Evolutionary conservation across 1,139 yeast genomes (phyloP).

Genomic region (Kluyveromyces marxianus): DNA sequence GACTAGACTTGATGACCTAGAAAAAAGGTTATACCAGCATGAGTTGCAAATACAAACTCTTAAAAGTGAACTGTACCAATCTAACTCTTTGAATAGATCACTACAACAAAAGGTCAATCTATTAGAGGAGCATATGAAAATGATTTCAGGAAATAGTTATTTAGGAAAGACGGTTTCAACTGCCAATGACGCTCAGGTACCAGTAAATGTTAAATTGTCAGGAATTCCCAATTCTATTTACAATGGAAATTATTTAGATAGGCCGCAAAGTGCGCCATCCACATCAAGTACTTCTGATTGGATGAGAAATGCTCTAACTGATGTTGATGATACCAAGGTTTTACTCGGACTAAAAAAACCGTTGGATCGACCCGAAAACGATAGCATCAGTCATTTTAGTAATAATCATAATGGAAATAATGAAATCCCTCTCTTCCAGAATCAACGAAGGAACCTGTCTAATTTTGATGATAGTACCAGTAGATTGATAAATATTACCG

Average conservation of each 20-base stretch:
- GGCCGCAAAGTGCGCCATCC: constrained; percentile 8
- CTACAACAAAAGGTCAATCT: constrained; percentile 5
- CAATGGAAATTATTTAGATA: neutral
- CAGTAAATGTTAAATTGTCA: neutral
- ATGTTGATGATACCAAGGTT: constrained; percentile 11
- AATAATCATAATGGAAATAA: no score
- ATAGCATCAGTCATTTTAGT: neutral
- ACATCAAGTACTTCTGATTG: constrained; percentile 7
- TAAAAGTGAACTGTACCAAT: constrained; percentile 7
- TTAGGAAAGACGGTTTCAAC: neutral
- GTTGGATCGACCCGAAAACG: neutral
- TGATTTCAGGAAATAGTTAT: neutral
- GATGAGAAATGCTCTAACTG: constrained; percentile 3
- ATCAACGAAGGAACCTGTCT: constrained; percentile 10
- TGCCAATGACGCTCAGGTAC: neutral
- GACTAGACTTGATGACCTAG: constrained; percentile 5
- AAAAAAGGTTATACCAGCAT: constrained; percentile 6
- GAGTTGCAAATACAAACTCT: constrained; percentile 8
- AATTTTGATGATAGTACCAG: constrained; percentile 22
- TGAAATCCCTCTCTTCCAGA: neutral
- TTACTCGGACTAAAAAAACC: constrained; percentile 10
- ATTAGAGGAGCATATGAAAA: constrained; percentile 7
- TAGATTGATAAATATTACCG: constrained; percentile 15
- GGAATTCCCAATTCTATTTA: neutral
- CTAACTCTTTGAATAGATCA: constrained; percentile 6